Conservation (phyloP, 805 yeast genomes). For the Spathaspora boniae region DNA sequence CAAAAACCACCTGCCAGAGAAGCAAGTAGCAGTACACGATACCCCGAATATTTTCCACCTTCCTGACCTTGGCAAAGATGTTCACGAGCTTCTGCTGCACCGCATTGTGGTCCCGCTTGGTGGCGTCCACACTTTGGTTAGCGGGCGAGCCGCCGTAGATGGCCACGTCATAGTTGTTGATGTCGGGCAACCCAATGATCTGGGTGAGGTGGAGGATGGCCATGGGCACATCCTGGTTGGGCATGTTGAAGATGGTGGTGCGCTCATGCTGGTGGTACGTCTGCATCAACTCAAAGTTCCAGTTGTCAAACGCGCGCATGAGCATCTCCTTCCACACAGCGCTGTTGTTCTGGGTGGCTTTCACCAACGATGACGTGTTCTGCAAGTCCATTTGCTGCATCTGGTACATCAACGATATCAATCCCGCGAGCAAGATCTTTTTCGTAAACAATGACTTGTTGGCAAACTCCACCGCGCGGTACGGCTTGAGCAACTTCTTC, state of each 20-base stretch:
- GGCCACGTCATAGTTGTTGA: slow-evolving; percentile 75
- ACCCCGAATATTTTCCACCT: slow-evolving; percentile 20
- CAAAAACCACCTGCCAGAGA: slow-evolving; percentile 38
- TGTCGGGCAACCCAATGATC: slow-evolving; percentile 54
- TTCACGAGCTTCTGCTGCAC: slow-evolving; percentile 31
- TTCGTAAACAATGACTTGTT: slow-evolving; percentile 52
- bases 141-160: slow-evolving; percentile 81
- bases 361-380: slow-evolving; percentile 43
- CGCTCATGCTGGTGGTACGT: slow-evolving; percentile 2
- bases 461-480: slow-evolving; percentile 23
- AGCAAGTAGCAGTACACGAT: slow-evolving; percentile 37
- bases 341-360: slow-evolving; percentile 24
- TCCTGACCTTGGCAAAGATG: slow-evolving; percentile 27
- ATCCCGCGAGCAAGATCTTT: slow-evolving; percentile 41
- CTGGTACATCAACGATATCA: slow-evolving; percentile 24
- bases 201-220: slow-evolving; percentile 74
- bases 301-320: slow-evolving; percentile 62
- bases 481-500: slow-evolving; percentile 54
- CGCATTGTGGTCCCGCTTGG: slow-evolving; percentile 29
- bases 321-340: slow-evolving; percentile 69
- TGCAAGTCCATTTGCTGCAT: slow-evolving; percentile 29
- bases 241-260: slow-evolving; percentile 2
- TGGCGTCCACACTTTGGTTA: slow-evolving; percentile 52
- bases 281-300: slow-evolving; percentile 7
- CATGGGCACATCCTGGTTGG: slow-evolving; percentile 42